Base-by-base conservation (phyloP, 2,329 filamentous ascomycete species). In the Xylaria sp. region DNA sequence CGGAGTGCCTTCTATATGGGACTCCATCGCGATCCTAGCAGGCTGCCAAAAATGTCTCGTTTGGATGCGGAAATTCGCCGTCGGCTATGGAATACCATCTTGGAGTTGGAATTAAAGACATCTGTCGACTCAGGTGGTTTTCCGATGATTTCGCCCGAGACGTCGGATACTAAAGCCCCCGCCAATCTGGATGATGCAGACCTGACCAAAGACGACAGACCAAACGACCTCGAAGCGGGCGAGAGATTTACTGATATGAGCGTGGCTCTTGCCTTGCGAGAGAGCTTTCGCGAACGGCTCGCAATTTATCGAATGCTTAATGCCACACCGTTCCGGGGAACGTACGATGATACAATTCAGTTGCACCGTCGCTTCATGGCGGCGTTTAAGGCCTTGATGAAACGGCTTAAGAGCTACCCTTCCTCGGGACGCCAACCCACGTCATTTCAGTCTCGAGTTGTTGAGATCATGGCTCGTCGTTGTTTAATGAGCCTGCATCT, bases 1-100 rank as follows among this genome's bases (percentile, higher is more conserved):
- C 81, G 87, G 12, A 83, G 82, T 8, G 88, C 87, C 62, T 84
- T 90, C 74, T 83, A 83, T 64, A 88, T 89, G 82, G 88, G 88
- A 3, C 79, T 89, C 6, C 87, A 90, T 74, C 83, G 86, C 1
- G 88, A 90, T 65, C 87, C 88, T 0, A 81, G 79, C 37, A 79
- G 82, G 66, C 82, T 89, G 3, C 80, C 82, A 7, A 80, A 81
- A 23, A 85, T 87, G 81, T 81, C 84, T 1, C 73, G 78, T 0
- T 82, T 86, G 44, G 80, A 82, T 23, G 81, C 83, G 0, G 88
- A 90, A 76, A 83, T 89, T 76, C 82, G 87, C 1, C 80, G 87
- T 3, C 81, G 88, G 2, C 74, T 90, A 0, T 90, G 88, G 88
- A 83, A 84, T 7, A 87, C 86, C 0, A 82, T 88, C 12, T 66